phyloP scores from a whole-genome alignment of 306 rosid genomes.

The Pterocarpus macrocarpus region DNA sequence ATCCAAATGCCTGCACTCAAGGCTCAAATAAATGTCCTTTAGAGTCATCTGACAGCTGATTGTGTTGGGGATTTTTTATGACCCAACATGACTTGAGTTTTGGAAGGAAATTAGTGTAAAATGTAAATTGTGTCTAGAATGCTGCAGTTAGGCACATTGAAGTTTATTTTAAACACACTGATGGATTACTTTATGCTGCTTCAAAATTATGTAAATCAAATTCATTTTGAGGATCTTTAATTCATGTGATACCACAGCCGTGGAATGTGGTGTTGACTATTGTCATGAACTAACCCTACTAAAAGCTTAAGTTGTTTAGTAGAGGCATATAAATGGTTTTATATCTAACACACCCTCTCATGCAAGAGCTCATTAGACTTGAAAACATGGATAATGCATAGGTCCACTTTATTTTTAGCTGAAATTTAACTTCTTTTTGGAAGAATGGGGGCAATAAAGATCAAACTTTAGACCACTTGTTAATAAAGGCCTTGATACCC shows the following conservation, averaged over 20 bases:
- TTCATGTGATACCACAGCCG: conserved; percentile 1
- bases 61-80: not conserved
- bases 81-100: conserved; percentile 4
- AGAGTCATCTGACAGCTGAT: not conserved
- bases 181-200: conserved; percentile 25
- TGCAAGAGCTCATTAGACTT: too few relatives aligned
- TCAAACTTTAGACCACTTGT: too few relatives aligned
- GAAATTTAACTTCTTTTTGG: too few relatives aligned
- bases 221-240: conserved; percentile 11
- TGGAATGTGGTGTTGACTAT: conserved; percentile 16
- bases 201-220: conserved; percentile 12
- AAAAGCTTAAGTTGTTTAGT: too few relatives aligned
- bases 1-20: not conserved
- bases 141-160: conserved; percentile 19
- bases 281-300: not conserved
- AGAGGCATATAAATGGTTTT: too few relatives aligned
- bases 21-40: not conserved
- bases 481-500: too few relatives aligned
- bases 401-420: too few relatives aligned
- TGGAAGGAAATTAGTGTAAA: conserved; percentile 11
- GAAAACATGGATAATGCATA: too few relatives aligned
- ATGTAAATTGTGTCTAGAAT: conserved; percentile 31
- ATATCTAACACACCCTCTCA: too few relatives aligned
- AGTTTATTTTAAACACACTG: not conserved
- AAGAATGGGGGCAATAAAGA: too few relatives aligned